These are phyloP conservation scores for Maudiozyma serrabonitensis DNA, from an alignment of 805 yeast species.

Conservation along the genomic window DNA sequence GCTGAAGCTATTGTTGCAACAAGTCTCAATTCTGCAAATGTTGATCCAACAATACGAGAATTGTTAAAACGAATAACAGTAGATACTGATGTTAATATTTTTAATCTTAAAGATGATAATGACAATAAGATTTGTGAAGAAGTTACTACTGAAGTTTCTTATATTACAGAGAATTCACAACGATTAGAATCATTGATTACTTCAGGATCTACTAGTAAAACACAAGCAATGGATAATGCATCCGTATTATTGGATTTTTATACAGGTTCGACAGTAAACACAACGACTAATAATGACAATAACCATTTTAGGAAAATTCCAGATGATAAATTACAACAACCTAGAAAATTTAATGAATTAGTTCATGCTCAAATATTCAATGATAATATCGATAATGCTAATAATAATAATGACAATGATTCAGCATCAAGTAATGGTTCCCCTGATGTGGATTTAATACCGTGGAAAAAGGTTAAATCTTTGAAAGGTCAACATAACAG, in stretches of 20 bases:
- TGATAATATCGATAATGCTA: not conserved
- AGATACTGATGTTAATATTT: not conserved
- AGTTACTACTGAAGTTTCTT: not conserved
- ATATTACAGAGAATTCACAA: not conserved
- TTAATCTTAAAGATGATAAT: not conserved
- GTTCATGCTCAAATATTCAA: no score
- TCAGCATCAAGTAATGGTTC: not conserved
- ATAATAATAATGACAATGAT: not conserved
- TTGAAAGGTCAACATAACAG: not conserved
- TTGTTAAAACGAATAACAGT: conserved; percentile 11
- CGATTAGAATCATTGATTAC: not conserved
- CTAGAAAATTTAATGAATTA: not conserved
- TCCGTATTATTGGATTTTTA: not conserved
- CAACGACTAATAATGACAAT: not conserved
- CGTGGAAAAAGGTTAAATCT: not conserved
- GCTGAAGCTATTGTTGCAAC: conserved; percentile 20
- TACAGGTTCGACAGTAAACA: not conserved
- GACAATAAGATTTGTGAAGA: not conserved
- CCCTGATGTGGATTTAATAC: not conserved
- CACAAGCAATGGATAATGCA: not conserved
- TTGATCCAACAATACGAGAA: conserved; percentile 20
- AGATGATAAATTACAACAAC: not conserved
- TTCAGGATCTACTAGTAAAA: not conserved
- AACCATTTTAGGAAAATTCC: not conserved
- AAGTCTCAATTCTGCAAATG: conserved; percentile 7